Percentiles rank a stretch among this genome's conserved stretches.
Conservation (phyloP, 257 asterid genomes). For the Rhazya stricta region DNA sequence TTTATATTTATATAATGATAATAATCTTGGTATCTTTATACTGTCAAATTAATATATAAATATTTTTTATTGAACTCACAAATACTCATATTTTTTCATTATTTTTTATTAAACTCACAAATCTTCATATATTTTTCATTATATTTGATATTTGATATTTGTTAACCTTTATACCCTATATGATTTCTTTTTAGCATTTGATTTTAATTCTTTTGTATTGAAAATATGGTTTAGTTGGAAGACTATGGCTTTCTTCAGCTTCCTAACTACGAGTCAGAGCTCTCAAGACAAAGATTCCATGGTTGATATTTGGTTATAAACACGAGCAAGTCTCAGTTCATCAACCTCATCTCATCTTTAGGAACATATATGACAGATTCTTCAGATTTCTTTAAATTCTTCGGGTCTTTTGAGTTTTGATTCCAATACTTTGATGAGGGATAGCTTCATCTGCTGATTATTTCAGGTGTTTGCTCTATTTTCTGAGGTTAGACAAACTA, state of each 20-base stretch:
- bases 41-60: too few relatives aligned
- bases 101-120: background rate
- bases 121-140: background rate
- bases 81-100: background rate
- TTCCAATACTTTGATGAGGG: background rate
- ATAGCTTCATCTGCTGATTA: background rate
- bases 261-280: constrained; percentile 5
- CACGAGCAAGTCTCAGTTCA: background rate
- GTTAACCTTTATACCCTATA: too few relatives aligned
- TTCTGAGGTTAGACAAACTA: background rate
- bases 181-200: background rate
- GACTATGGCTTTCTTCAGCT: background rate
- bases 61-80: background rate
- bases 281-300: background rate
- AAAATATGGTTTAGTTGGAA: background rate
- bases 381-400: background rate
- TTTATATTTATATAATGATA: too few relatives aligned
- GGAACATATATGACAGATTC: background rate
- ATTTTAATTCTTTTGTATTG: background rate
- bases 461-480: background rate
- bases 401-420: background rate
- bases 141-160: too few relatives aligned
- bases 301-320: background rate
- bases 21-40: too few relatives aligned
- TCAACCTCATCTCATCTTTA: background rate